A percentile compares a stretch with the other conserved stretches of the same genome.
Conservation (phyloP, 805 yeast genomes). For the Priceomyces castillae region DNA sequence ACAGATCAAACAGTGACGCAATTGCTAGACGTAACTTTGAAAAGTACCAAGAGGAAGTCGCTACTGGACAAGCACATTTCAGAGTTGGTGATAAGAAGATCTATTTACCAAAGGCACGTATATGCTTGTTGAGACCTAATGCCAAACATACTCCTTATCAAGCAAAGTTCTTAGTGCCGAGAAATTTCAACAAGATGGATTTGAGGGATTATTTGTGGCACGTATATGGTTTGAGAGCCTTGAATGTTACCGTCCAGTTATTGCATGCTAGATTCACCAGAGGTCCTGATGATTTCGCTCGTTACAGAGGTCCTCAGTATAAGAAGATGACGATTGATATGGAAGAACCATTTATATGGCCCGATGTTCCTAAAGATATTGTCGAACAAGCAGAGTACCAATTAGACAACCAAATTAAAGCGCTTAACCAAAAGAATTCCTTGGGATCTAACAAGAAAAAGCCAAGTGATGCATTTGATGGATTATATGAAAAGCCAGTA, state of each 20-base stretch:
- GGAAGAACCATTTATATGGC: conserved; percentile 96
- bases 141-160: conserved; percentile 98
- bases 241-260: conserved; percentile 83
- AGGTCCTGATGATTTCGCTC: conserved; percentile 52
- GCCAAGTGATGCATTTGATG: conserved; percentile 73
- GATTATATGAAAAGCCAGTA: conserved; percentile 50
- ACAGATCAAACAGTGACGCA: conserved; percentile 30
- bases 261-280: conserved; percentile 68
- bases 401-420: conserved; percentile 48
- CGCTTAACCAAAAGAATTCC: conserved; percentile 48
- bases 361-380: conserved; percentile 48
- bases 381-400: conserved; percentile 35
- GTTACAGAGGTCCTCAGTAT: conserved; percentile 74
- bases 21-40: conserved; percentile 39
- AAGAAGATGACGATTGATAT: conserved; percentile 97
- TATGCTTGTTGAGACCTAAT: conserved; percentile 79
- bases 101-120: conserved; percentile 82
- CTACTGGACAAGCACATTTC: conserved; percentile 73
- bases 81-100: conserved; percentile 71
- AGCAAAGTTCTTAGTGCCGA: conserved; percentile 93
- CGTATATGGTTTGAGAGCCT: conserved; percentile 84
- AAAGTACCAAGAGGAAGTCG: conserved; percentile 49
- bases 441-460: conserved; percentile 66
- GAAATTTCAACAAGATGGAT: conserved; percentile 89
- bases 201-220: conserved; percentile 90